Percentiles rank a stretch among this genome's conserved stretches.
phyloP scores from a whole-genome alignment of 2,329 filamentous ascomycete species.

The Apiospora rasikravindrae region DNA sequence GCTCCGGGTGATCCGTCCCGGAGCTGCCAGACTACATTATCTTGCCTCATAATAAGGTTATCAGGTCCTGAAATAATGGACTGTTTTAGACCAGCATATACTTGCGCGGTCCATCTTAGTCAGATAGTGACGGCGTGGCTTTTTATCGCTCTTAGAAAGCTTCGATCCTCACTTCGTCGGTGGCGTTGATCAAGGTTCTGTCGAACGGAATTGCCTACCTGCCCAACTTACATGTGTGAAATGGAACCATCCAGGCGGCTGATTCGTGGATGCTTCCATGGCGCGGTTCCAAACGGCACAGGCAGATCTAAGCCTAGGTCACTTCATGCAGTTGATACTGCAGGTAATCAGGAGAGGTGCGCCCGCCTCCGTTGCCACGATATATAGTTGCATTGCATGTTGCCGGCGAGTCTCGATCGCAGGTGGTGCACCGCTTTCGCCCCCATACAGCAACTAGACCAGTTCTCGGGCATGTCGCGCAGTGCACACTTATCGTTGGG shows the following conservation, averaged over 20 bases:
- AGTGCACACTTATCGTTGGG: neutral
- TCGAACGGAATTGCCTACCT: neutral
- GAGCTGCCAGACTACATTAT: neutral
- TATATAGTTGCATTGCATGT: slow-evolving; percentile 5
- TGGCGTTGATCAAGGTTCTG: neutral
- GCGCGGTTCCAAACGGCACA: neutral
- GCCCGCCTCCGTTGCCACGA: neutral
- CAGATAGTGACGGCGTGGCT: neutral
- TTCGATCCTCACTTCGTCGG: neutral
- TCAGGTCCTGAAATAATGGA: neutral
- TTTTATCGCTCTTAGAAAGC: neutral
- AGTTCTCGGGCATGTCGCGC: neutral
- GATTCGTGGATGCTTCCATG: neutral
- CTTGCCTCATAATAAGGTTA: neutral
- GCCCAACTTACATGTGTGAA: neutral
- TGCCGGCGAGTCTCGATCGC: neutral
- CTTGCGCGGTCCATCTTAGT: neutral
- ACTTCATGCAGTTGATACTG: neutral
- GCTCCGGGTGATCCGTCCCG: neutral
- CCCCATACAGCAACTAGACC: neutral
- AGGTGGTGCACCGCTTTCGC: neutral
- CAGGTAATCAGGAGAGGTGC: neutral
- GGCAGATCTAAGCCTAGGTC: neutral
- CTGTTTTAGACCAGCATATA: neutral
- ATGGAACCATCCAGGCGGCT: neutral